Base-by-base conservation (phyloP, 805 yeast genomes). In the Sugiyamaella boreocaroliniensis region DNA sequence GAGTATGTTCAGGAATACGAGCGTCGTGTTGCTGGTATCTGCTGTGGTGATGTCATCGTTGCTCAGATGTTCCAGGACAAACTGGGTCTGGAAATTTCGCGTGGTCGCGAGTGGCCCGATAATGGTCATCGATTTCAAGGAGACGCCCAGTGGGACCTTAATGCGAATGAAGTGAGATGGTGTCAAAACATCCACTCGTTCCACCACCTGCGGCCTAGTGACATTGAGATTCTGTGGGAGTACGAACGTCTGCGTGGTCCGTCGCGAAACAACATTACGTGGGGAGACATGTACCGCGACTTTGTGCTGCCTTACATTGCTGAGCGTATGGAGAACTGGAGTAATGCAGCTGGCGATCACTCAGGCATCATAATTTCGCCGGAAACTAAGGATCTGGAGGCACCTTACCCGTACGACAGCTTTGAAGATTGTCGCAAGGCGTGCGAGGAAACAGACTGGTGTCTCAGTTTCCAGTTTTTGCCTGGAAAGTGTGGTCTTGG, bases 41-140 rank as follows among this genome's bases (percentile, higher is more conserved):
- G 71, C 60, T 70, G 71, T 48, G 73, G 73, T 10, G 73, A 69
- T 46, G 59, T 59, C 20, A 58, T 68, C 32, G 59, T 68, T 11
- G 68, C 68, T 2, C 48, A 47, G 26, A 58, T 61, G 44, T 58
- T 68, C 10, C 29, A 43, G 6, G 62, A 57, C 2, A 58, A 52
- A 43, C 56, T 58, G 4, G 52, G 52, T 20, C 22, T 48, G 7
- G 51, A 51, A 4, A 45, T 56, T 10, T 47, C 54, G 14, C 57
- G 58, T 16, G 57, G 58, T 7, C 53, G 49, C 11, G 50, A 57
- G 22, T 45, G 46, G 34, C 58, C 58, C 2, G 11, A 50, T 18
- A 51, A 45, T 9, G 43, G 48, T 11, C 47, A 47, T 15, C 50
- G 50, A 32, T 62, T 69, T 59, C 73, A 70, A 56, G 70, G 73